Conservation (phyloP, 768 basidiomycete genomes). For the Rhodotorula paludigena region DNA sequence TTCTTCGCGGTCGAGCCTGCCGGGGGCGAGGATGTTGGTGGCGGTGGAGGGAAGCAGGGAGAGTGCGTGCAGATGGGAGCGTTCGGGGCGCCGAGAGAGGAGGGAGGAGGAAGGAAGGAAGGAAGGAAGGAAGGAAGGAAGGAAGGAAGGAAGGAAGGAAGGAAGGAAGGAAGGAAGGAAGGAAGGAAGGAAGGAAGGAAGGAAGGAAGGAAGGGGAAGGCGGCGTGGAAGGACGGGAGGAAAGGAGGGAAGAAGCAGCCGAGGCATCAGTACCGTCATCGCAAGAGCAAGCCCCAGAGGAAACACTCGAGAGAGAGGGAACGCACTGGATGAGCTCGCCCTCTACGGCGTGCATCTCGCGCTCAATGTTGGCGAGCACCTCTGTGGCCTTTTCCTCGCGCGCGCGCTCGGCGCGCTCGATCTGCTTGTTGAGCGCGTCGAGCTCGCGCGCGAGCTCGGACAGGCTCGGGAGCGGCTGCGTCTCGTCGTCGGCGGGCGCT, state of each 20-base stretch:
- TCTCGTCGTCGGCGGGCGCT: neutral
- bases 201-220: neutral
- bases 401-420: slow-evolving; percentile 21
- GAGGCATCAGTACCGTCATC: neutral
- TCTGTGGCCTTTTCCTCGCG: slow-evolving; percentile 18
- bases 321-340: slow-evolving; percentile 30
- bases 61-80: accelerated
- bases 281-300: neutral
- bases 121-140: too few species aligned
- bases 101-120: too few species aligned
- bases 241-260: too few species aligned
- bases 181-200: too few species aligned
- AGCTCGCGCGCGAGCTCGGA: slow-evolving; percentile 34
- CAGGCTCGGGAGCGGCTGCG: neutral
- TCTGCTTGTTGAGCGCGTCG: slow-evolving; percentile 33
- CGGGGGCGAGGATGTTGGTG: too few species aligned
- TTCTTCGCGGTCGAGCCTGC: slow-evolving; percentile 38
- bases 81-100: too few species aligned
- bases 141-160: too few species aligned
- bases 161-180: too few species aligned
- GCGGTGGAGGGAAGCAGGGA: too few species aligned
- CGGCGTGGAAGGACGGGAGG: neutral
- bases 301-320: neutral
- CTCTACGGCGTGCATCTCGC: slow-evolving; percentile 31
- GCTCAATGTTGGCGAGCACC: slow-evolving; percentile 23